Percentiles rank a stretch among this genome's conserved stretches.
phyloP scores from a whole-genome alignment of 257 asterid genomes.

The Coffea eugenioides region DNA sequence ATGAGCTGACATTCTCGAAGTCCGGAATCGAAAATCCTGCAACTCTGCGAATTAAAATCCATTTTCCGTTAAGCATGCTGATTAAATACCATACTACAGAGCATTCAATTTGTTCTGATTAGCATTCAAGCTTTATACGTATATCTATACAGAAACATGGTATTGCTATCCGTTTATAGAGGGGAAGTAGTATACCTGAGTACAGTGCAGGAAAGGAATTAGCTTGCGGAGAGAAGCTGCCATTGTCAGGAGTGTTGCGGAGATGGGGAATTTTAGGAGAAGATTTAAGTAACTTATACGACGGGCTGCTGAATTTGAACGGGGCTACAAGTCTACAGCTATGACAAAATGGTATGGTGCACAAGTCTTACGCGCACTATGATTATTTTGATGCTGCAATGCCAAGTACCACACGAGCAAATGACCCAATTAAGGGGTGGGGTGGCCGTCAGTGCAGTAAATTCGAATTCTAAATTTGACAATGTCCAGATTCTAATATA shows the following conservation, averaged over 20 bases:
- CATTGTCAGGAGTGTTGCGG: neutral
- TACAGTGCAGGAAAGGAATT: constrained; percentile 35
- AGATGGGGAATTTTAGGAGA: neutral
- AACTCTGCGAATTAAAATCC: constrained; percentile 39
- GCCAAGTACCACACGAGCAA: too few species aligned
- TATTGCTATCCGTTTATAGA: neutral
- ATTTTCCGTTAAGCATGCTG: constrained; percentile 2
- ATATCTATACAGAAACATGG: neutral
- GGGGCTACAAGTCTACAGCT: neutral
- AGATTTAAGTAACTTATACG: neutral
- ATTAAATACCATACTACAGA: neutral
- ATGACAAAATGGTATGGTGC: neutral
- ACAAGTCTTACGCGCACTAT: too few species aligned
- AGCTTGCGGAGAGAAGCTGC: constrained; percentile 40
- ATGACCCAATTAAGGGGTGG: too few species aligned
- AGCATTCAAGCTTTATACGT: neutral
- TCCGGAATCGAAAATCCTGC: constrained; percentile 33
- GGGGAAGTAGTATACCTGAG: constrained; percentile 32
- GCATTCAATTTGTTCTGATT: neutral
- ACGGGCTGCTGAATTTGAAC: neutral
- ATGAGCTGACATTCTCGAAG: constrained; percentile 40
- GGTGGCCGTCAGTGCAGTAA: too few species aligned
- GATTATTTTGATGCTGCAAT: too few species aligned
- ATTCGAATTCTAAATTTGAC: too few species aligned
- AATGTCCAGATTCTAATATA: too few species aligned